phyloP scores from a whole-genome alignment of 306 rosid genomes.

The Coriaria nepalensis region DNA sequence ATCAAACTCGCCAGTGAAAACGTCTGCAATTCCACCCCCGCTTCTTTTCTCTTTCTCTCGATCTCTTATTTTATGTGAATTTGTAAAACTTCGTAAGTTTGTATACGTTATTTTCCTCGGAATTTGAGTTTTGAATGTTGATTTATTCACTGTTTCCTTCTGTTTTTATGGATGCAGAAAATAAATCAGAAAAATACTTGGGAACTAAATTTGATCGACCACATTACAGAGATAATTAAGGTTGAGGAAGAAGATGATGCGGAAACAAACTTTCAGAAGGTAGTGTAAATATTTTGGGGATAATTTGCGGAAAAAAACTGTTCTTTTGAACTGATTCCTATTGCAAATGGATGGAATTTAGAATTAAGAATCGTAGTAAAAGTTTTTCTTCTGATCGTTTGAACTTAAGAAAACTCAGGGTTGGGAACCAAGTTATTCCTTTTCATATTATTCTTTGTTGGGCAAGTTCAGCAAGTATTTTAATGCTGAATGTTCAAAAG shows the following conservation, averaged over 20 bases:
- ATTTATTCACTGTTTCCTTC: background rate
- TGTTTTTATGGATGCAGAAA: conserved; percentile 45
- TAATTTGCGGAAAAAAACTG: background rate
- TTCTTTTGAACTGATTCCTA: conserved; percentile 6
- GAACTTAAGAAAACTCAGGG: too few species aligned
- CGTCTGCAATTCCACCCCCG: conserved; percentile 19
- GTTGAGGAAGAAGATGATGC: conserved; percentile 59
- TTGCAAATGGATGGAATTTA: background rate
- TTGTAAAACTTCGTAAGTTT: background rate
- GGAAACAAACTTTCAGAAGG: conserved; percentile 96
- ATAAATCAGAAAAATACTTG: conserved; percentile 94
- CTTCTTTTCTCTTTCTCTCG: background rate
- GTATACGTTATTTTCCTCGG: background rate
- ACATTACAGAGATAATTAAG: conserved; percentile 72
- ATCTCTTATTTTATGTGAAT: background rate
- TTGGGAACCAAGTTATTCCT: too few species aligned
- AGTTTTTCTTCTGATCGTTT: background rate
- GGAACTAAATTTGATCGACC: conserved; percentile 91
- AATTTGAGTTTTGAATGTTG: too few species aligned
- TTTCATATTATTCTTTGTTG: too few species aligned
- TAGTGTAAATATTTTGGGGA: conserved; percentile 9
- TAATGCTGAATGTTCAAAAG: too few species aligned
- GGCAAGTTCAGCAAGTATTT: too few species aligned
- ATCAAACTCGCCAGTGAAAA: conserved; percentile 96
- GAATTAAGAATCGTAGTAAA: background rate